These are phyloP conservation scores for Trichoderma citrinoviride DNA, from an alignment of 2,329 filamentous ascomycete genomes.

Conservation along the genomic window DNA sequence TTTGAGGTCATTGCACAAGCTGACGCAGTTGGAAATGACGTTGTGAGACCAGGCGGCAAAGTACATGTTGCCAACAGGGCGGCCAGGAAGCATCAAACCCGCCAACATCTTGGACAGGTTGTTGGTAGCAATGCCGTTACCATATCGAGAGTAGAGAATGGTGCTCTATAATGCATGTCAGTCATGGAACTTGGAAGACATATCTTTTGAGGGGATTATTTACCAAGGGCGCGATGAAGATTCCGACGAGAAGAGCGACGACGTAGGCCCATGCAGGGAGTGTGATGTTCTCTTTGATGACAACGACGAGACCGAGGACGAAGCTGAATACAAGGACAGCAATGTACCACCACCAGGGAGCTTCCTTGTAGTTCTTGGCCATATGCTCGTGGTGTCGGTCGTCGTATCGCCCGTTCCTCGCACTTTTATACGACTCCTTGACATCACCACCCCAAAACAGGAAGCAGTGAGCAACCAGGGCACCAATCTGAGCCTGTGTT, in stretches of 20 bases:
- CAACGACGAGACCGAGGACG: constrained; percentile 36
- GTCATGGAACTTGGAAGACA: not conserved
- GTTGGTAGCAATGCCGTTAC: constrained; percentile 58
- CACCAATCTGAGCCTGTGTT: constrained; percentile 48
- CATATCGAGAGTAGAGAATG: constrained; percentile 51
- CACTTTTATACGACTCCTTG: constrained; percentile 39
- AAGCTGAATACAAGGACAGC: constrained; percentile 34
- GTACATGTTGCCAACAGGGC: constrained; percentile 56
- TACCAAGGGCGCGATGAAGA: constrained; percentile 50
- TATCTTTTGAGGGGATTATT: constrained; percentile 21
- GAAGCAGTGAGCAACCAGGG: constrained; percentile 50
- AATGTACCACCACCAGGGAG: constrained; percentile 39
- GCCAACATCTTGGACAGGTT: constrained; percentile 58
- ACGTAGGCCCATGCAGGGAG: constrained; percentile 39
- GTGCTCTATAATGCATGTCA: constrained; percentile 41
- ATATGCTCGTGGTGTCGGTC: constrained; percentile 55
- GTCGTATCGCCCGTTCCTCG: constrained; percentile 41
- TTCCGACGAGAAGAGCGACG: constrained; percentile 33
- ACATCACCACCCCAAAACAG: constrained; percentile 57
- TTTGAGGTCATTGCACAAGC: constrained; percentile 53
- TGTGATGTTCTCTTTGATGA: constrained; percentile 37
- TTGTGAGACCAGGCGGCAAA: constrained; percentile 59
- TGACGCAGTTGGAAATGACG: constrained; percentile 51
- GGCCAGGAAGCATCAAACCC: constrained; percentile 49
- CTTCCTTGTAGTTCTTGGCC: constrained; percentile 51